phyloP scores from a whole-genome alignment of 495 filamentous ascomycete genomes.

The Paragyromitra xinjiangensis region DNA sequence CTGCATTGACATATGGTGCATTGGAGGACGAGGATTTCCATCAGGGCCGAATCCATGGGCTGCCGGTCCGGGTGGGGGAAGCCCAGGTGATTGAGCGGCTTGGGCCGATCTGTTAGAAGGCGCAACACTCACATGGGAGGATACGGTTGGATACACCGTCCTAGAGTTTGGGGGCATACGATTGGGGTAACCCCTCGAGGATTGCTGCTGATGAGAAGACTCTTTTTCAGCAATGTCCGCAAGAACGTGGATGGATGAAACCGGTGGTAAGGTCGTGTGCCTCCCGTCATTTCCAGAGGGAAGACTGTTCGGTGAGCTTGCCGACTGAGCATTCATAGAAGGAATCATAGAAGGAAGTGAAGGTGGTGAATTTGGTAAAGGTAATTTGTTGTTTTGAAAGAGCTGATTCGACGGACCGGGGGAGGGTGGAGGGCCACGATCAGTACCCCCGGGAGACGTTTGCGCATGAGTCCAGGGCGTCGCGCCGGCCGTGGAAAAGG shows the following conservation, averaged over 20 bases:
- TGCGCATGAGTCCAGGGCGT: constrained; percentile 46
- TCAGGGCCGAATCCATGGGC: constrained; percentile 51
- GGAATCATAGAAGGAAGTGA: constrained; percentile 52
- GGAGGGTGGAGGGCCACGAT: constrained; percentile 43
- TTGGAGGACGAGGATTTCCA: constrained; percentile 53
- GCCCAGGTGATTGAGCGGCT: constrained; percentile 54
- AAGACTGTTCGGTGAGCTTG: constrained; percentile 43
- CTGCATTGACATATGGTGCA: constrained; percentile 53
- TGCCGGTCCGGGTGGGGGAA: constrained; percentile 38
- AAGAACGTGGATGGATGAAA: constrained; percentile 57
- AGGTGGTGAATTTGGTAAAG: constrained; percentile 41
- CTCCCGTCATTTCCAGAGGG: constrained; percentile 49
- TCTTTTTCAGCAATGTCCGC: constrained; percentile 56
- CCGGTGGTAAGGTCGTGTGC: constrained; percentile 54
- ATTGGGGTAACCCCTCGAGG: constrained; percentile 46
- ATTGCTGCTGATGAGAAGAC: constrained; percentile 50
- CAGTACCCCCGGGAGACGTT: constrained; percentile 28
- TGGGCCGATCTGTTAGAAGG: constrained; percentile 56
- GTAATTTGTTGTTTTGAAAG: constrained; percentile 48
- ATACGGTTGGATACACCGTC: constrained; percentile 53
- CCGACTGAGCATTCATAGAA: constrained; percentile 42
- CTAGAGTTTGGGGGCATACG: constrained; percentile 51
- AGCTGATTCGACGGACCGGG: constrained; percentile 47
- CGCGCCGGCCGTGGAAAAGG: constrained; percentile 26
- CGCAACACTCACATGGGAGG: constrained; percentile 54